A percentile compares a stretch with the other conserved stretches of the same genome.
Conservation (phyloP, 768 basidiomycete genomes). For the Lactarius trivialis region DNA sequence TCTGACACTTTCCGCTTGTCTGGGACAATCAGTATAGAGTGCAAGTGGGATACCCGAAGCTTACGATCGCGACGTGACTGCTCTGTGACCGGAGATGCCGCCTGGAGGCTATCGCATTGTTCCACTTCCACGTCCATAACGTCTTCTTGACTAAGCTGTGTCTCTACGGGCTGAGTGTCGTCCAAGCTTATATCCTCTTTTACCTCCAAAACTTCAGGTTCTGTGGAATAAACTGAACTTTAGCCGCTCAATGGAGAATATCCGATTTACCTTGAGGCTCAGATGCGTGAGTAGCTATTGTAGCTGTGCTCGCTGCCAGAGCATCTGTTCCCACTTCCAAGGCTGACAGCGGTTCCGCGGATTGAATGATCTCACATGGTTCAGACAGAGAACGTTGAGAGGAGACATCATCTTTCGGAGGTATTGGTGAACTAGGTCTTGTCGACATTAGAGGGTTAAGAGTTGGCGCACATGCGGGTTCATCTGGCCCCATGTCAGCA, state of each 20-base stretch:
- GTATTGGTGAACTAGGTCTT: background rate
- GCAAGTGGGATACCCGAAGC: background rate
- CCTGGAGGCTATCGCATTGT: background rate
- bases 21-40: slow-evolving; percentile 26
- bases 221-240: background rate
- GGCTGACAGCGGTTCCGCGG: background rate
- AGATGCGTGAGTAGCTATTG: background rate
- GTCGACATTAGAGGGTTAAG: background rate
- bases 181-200: background rate
- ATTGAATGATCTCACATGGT: background rate
- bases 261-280: background rate
- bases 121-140: slow-evolving; percentile 8
- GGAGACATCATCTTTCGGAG: background rate
- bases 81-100: slow-evolving; percentile 7
- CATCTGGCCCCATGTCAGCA: slow-evolving; percentile 1
- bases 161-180: background rate
- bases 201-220: background rate
- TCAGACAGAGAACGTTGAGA: slow-evolving; percentile 3
- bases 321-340: background rate
- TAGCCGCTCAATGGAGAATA: background rate
- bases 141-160: background rate
- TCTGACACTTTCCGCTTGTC: slow-evolving; percentile 64
- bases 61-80: slow-evolving; percentile 20
- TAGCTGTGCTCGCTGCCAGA: background rate
- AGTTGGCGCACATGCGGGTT: background rate